phyloP scores from a whole-genome alignment of 176 grass and related monocot species.

The Rhipidocladum racemiflorum region DNA sequence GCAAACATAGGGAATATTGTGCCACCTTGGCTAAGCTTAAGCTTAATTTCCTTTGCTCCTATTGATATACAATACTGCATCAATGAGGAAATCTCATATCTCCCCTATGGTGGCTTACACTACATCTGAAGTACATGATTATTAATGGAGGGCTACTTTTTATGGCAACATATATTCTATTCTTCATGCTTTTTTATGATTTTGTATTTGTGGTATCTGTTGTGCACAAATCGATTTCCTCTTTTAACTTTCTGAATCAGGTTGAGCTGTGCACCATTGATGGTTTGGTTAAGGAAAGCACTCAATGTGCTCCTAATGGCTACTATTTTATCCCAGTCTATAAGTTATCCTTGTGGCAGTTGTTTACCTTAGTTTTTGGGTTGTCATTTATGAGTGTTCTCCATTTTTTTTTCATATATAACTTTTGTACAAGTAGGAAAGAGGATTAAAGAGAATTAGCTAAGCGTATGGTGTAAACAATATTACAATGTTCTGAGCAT shows the following conservation, averaged over 20 bases:
- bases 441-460: background rate
- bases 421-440: background rate
- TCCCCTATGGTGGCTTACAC: background rate
- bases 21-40: background rate
- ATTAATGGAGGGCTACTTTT: background rate
- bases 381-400: background rate
- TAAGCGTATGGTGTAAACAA: background rate
- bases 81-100: background rate
- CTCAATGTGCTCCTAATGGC: constrained; percentile 94
- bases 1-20: background rate
- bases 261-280: constrained; percentile 91
- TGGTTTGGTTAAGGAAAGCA: constrained; percentile 89
- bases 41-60: background rate
- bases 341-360: constrained; percentile 48
- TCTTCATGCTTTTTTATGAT: background rate
- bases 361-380: constrained; percentile 15
- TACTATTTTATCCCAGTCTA: constrained; percentile 98
- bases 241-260: constrained; percentile 39
- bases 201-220: background rate
- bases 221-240: constrained; percentile 22
- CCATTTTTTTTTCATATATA: constrained; percentile 19
- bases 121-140: background rate
- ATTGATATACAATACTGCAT: background rate
- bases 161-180: background rate
- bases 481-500: constrained; percentile 2